Base-by-base conservation (phyloP, 83 land plant species). In the Larix sibirica region DNA sequence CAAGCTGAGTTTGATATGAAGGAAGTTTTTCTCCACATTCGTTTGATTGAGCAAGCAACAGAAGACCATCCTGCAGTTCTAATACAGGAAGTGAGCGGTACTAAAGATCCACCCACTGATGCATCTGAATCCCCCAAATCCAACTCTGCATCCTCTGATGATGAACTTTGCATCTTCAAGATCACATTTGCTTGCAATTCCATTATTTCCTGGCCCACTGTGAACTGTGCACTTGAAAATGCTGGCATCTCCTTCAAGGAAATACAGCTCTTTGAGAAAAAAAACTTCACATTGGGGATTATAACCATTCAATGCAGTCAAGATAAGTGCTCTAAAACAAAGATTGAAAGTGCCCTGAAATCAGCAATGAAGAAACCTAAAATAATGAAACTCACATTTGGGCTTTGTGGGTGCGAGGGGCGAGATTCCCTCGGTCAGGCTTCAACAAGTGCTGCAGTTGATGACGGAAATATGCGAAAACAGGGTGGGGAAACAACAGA, bases 1-100 rank as follows among this genome's bases (percentile, higher is more conserved):
- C 96, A 90, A 63, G 95, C 93, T 21, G 93, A 91, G 9, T 90
- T 94, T 73, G 95, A 89, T 58, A 92, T 92, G 89, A 91, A 94
- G 58, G 93, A 94, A 42, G 91, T 94, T 62, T 86, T 92, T 82
- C 79, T 89, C 2, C 97, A 94, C 63, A 91, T 91, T 2, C 77
- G 87, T 33, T 63, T 92, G 83, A 81, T 93, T 9, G 95, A 94
- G 80, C 91, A 94, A 81, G 67, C 84, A 2, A 63, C 64, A 4
- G 90, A 89, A 20, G 93, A 88, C 60, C 90, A 78, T 20, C 95
- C 95, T 4, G 89, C 94, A 9, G 83, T 94, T 31, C 20, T 83
- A 54, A 88, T 92, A 38, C 89, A 92, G 64, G 91, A 92, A 56
- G 81, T 84, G 56, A 62, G 85, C 13, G 62, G 86, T 6, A 67